Evolutionary conservation across 306 rosid species (phyloP), one percentile per base, ranked within the genome.

Genomic region (Sechiopsis laciniata): DNA sequence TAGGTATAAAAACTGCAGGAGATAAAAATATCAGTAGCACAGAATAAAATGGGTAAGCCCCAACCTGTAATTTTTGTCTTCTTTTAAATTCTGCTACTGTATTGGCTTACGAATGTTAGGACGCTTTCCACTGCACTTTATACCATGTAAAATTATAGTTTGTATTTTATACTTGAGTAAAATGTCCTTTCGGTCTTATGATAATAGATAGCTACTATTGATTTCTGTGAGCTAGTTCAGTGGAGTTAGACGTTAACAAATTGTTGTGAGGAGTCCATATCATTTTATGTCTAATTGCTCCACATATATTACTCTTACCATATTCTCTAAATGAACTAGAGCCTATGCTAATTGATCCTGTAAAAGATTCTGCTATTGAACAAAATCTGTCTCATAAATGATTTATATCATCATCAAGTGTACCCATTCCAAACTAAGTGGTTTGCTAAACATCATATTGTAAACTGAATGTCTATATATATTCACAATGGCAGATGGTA

Each of bases 31-130:
- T 46, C 72, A 42, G 51, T 66, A 42, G 35, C 54, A 40, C 29
- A 65, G 21, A n/a, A 10, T 14, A 40, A 40, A 61, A 62, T n/a
- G 71, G 72, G 55, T 42, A 66, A 66, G 55, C 72, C 55, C 19
- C 6, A 3, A 17, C 11, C 37, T 19, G 1, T 11, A 9, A 48
- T 0, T 66, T 45, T 12, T 45, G 9, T 20, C 46, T 45, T 48
- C 11, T 46, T 11, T 66, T 10, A 11, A 66, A 8, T 20, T 67
- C 26, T 67, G 72, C 55, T n/a, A 45, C 16, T 67, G 10, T 46
- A 8, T 20, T 3, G 6, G 10, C 72, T 12, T 19, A 8, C 53
- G 14, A 24, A 2, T 67, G 17, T 12, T 42, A 20, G 8, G 12
- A 3, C 71, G 42, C 55, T 21, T 20, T 67, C 55, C 26, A 19